Evolutionary conservation across 352 stramenopile genomes (phyloP).

Genomic region (Phytophthora fragariaefolia): DNA sequence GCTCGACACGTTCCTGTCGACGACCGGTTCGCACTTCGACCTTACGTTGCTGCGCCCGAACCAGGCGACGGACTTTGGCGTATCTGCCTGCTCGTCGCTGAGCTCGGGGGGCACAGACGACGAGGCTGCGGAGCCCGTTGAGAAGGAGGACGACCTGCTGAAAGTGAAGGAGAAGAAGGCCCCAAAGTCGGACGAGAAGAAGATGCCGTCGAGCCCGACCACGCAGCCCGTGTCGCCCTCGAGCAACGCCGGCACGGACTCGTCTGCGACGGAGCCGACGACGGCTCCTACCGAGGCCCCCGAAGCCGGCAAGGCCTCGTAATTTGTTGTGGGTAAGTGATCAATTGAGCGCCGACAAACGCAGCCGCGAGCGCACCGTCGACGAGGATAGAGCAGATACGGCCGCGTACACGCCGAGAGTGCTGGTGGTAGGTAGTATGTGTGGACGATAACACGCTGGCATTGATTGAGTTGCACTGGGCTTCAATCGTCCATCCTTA

Average conservation of each 20-base stretch:
- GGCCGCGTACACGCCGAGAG: slow-evolving; percentile 24
- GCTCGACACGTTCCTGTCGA: slow-evolving; percentile 54
- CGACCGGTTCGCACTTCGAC: slow-evolving; percentile 72
- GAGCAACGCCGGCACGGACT: slow-evolving; percentile 33
- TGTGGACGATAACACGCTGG: slow-evolving; percentile 36
- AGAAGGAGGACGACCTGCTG: slow-evolving; percentile 35
- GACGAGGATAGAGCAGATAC: slow-evolving; percentile 23
- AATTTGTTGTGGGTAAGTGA: slow-evolving; percentile 33
- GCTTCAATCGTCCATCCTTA: too few relatives aligned
- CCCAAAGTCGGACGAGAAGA: slow-evolving; percentile 19
- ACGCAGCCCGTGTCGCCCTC: slow-evolving; percentile 36
- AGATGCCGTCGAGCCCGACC: slow-evolving; percentile 13
- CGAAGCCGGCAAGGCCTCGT: slow-evolving; percentile 30
- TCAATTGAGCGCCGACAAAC: slow-evolving; percentile 20
- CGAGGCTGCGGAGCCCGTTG: slow-evolving; percentile 43
- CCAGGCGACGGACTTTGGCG: slow-evolving; percentile 70
- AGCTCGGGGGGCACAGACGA: slow-evolving; percentile 46
- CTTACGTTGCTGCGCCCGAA: slow-evolving; percentile 74
- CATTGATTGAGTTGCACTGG: slow-evolving; percentile 33
- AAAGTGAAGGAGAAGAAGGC: slow-evolving; percentile 16
- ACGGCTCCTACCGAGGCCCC: slow-evolving; percentile 18
- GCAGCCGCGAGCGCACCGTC: slow-evolving; percentile 14
- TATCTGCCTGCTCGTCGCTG: slow-evolving; percentile 64
- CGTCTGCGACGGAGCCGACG: slow-evolving; percentile 21
- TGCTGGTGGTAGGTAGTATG: slow-evolving; percentile 20